These are phyloP conservation scores for Sclerotiophoma versabilis DNA, from an alignment of 2,329 filamentous ascomycete species.

Conservation along the genomic window DNA sequence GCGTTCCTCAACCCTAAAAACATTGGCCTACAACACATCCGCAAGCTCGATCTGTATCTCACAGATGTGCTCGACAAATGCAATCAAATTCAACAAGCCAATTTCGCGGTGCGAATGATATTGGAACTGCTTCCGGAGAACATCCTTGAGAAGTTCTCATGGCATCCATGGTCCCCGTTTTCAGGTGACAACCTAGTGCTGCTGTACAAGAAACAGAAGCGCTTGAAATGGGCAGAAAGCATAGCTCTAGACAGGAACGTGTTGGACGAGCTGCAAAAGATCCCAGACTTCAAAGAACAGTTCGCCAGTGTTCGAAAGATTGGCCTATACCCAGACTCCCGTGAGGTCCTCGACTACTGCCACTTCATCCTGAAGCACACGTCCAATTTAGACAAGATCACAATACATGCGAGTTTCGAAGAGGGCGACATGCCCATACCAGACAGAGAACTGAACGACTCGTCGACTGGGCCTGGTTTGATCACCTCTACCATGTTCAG, in stretches of 20 bases:
- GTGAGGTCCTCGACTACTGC: slow-evolving; percentile 54
- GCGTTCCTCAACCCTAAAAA: slow-evolving; percentile 57
- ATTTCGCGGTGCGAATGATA: slow-evolving; percentile 58
- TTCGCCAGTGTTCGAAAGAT: slow-evolving; percentile 54
- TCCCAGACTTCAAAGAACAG: slow-evolving; percentile 48
- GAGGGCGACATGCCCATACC: slow-evolving; percentile 45
- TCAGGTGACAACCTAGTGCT: slow-evolving; percentile 57
- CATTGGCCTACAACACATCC: slow-evolving; percentile 56
- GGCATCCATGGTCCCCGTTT: slow-evolving; percentile 59
- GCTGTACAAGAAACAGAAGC: slow-evolving; percentile 57
- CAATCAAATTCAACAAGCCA: slow-evolving; percentile 54
- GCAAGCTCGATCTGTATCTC: slow-evolving; percentile 56
- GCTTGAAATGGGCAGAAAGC: slow-evolving; percentile 58
- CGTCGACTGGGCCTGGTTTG: slow-evolving; percentile 55
- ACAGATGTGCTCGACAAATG: slow-evolving; percentile 54
- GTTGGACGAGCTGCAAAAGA: slow-evolving; percentile 52
- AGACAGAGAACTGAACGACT: slow-evolving; percentile 55
- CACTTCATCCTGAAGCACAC: slow-evolving; percentile 53
- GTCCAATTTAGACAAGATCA: slow-evolving; percentile 54
- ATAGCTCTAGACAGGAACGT: slow-evolving; percentile 55
- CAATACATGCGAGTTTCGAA: slow-evolving; percentile 56
- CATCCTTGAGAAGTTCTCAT: slow-evolving; percentile 58
- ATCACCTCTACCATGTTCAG: slow-evolving; percentile 56
- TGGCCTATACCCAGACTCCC: slow-evolving; percentile 56
- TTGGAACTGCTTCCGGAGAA: slow-evolving; percentile 58